A percentile compares a stretch with the other conserved stretches of the same genome.
Evolutionary conservation across 2,329 filamentous ascomycete genomes (phyloP).

Genomic region (Ophiostoma novo-ulmi): DNA sequence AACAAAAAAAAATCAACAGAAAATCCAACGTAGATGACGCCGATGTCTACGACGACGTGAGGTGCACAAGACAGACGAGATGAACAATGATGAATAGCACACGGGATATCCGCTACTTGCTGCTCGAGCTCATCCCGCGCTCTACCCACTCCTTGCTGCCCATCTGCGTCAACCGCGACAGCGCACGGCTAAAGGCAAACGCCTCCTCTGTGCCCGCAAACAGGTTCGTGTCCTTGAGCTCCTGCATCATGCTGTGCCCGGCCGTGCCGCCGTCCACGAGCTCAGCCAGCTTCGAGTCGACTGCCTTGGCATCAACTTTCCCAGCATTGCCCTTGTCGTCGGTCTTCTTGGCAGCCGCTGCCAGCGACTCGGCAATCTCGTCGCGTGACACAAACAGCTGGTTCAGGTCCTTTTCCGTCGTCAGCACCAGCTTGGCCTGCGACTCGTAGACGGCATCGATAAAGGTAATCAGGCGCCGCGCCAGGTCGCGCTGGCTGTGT

Average conservation of each 20-base stretch:
- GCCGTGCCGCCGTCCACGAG: conserved; percentile 71
- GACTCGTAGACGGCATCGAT: conserved; percentile 93
- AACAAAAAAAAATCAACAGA: background rate
- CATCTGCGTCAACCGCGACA: conserved; percentile 86
- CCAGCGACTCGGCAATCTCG: conserved; percentile 59
- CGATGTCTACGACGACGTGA: background rate
- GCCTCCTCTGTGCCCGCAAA: conserved; percentile 95
- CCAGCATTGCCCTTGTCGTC: conserved; percentile 34
- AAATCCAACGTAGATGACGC: background rate
- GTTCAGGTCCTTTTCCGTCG: conserved; percentile 75
- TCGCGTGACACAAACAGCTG: conserved; percentile 77
- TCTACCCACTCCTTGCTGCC: conserved; percentile 93
- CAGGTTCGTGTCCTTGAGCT: conserved; percentile 77
- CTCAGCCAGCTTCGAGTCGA: conserved; percentile 67
- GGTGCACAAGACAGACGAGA: background rate
- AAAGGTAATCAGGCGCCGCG: conserved; percentile 92
- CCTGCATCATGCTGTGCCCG: conserved; percentile 68
- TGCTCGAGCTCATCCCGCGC: conserved; percentile 62
- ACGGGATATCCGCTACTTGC: conserved; percentile 31
- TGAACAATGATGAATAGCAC: no score
- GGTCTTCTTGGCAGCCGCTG: background rate
- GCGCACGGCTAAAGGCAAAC: conserved; percentile 87
- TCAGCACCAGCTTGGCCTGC: conserved; percentile 91
- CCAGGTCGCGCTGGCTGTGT: conserved; percentile 76
- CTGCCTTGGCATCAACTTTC: conserved; percentile 32